These are phyloP conservation scores for Pilasporangium apinafurcum DNA, from an alignment of 352 stramenopile species.

Conservation along the genomic window DNA sequence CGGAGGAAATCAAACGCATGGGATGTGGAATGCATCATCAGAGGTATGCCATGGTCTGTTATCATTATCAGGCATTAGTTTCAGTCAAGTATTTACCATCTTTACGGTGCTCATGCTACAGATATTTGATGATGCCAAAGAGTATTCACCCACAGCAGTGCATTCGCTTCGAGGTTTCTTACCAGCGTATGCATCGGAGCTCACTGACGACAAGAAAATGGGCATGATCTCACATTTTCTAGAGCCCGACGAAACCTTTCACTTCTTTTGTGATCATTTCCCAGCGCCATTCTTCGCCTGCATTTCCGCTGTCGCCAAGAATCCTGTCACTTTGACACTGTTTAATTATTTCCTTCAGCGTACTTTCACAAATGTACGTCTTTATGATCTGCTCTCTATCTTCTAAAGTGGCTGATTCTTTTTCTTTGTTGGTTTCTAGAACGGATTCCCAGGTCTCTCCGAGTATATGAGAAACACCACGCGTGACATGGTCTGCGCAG, in stretches of 20 bases:
- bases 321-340: slow-evolving; percentile 28
- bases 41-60: slow-evolving; percentile 14
- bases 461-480: slow-evolving; percentile 78
- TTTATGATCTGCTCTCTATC: too few relatives aligned
- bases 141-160: slow-evolving; percentile 12
- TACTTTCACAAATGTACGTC: slow-evolving; percentile 54
- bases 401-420: neutral
- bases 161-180: slow-evolving; percentile 56
- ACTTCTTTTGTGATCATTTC: slow-evolving; percentile 69
- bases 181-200: slow-evolving; percentile 38
- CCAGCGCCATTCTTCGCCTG: slow-evolving; percentile 62
- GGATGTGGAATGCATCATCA: slow-evolving; percentile 61
- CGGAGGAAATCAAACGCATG: slow-evolving; percentile 21
- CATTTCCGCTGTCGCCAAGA: slow-evolving; percentile 2
- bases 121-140: slow-evolving; percentile 45
- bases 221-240: slow-evolving; percentile 67
- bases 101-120: slow-evolving; percentile 6
- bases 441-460: slow-evolving; percentile 61
- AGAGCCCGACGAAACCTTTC: slow-evolving; percentile 44
- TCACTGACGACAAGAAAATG: slow-evolving; percentile 50
- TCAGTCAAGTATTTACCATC: too few relatives aligned
- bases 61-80: neutral
- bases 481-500: slow-evolving; percentile 49
- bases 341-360: slow-evolving; percentile 81
- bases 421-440: slow-evolving; percentile 22